Evolutionary conservation across 306 rosid genomes (phyloP).

Genomic region (Cyclanthera cordifolia): DNA sequence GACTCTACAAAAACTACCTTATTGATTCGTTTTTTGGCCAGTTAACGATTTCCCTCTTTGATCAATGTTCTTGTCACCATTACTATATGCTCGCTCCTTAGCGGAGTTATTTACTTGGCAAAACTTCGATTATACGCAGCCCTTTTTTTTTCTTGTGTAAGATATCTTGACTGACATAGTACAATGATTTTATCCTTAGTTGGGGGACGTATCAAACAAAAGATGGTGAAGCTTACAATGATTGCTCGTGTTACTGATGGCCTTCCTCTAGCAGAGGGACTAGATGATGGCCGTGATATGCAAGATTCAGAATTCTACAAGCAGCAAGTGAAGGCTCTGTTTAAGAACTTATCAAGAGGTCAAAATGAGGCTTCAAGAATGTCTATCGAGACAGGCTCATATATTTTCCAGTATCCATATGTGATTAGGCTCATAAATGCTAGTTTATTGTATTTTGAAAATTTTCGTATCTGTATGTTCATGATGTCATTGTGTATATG

Average conservation of each 20-base stretch:
- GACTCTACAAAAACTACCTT: background rate
- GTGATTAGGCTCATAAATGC: background rate
- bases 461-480: background rate
- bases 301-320: constrained; percentile 73
- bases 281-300: constrained; percentile 85
- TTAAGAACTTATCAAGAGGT: constrained; percentile 82
- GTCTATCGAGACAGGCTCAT: constrained; percentile 95
- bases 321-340: constrained; percentile 90
- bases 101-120: background rate
- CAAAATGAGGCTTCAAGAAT: constrained; percentile 96
- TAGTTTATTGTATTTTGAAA: background rate
- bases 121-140: background rate
- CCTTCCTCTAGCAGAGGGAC: constrained; percentile 88
- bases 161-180: background rate
- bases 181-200: background rate
- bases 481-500: background rate
- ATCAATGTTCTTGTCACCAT: background rate
- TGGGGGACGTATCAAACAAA: constrained; percentile 25
- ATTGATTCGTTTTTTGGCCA: background rate
- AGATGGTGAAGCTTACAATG: constrained; percentile 97
- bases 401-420: constrained; percentile 84
- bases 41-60: background rate
- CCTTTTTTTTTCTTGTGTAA: background rate
- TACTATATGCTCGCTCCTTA: background rate
- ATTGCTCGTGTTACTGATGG: constrained; percentile 98